Evolutionary conservation across 1,284 basidiomycete species (phyloP).

Genomic region (Rhodotorula sp.): DNA sequence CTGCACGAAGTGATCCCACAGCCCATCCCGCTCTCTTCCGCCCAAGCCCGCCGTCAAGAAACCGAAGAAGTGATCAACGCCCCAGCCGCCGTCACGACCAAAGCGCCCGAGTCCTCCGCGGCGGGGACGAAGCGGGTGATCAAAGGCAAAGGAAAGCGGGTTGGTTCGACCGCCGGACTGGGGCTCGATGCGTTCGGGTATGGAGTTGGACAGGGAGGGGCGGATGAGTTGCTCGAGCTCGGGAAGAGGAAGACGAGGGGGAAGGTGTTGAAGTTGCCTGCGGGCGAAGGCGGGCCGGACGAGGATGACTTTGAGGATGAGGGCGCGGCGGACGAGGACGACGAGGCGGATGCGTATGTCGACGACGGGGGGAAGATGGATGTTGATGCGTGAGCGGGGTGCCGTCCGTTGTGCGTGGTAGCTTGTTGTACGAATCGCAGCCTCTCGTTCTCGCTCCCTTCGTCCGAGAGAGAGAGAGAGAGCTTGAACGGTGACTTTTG

Average conservation of each 20-base stretch:
- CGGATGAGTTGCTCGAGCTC: too few species aligned
- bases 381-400: neutral
- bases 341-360: neutral
- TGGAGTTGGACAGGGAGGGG: too few species aligned
- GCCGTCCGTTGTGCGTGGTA: neutral
- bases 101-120: neutral
- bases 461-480: neutral
- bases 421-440: neutral
- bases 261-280: slow-evolving; percentile 13
- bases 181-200: too few species aligned
- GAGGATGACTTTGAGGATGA: slow-evolving; percentile 1
- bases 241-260: slow-evolving; percentile 15
- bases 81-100: neutral
- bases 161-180: too few species aligned
- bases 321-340: slow-evolving; percentile 6
- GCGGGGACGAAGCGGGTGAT: slow-evolving; percentile 3
- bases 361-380: neutral
- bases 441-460: neutral
- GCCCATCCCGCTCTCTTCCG: slow-evolving; percentile 8
- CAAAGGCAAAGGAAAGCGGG: slow-evolving; percentile 6
- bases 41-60: slow-evolving; percentile 4
- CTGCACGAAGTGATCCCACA: slow-evolving; percentile 30
- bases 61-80: neutral
- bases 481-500: too few species aligned
- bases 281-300: slow-evolving; percentile 11